phyloP scores from a whole-genome alignment of 129 eudicot species.

The Helianthus tuberosus region DNA sequence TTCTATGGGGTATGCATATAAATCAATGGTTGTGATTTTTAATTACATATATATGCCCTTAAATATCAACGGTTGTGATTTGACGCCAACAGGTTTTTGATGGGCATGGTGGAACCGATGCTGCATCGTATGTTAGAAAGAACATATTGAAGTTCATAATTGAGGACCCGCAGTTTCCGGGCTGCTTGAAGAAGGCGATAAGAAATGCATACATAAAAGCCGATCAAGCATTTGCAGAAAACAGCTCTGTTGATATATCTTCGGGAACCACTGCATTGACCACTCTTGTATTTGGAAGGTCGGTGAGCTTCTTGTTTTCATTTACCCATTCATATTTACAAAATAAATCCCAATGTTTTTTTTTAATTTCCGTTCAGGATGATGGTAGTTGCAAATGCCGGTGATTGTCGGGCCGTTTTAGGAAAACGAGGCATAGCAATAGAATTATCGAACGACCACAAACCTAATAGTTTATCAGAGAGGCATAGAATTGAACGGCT shows the following conservation, averaged over 20 bases:
- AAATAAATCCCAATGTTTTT: not conserved
- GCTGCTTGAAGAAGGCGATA: slow-evolving; percentile 66
- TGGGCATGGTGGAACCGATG: slow-evolving; percentile 98
- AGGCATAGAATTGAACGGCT: slow-evolving; percentile 70
- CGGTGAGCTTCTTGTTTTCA: slow-evolving; percentile 23
- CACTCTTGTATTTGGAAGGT: slow-evolving; percentile 83
- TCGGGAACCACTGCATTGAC: slow-evolving; percentile 96
- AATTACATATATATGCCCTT: not conserved
- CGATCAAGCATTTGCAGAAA: slow-evolving; percentile 82
- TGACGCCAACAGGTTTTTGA: slow-evolving; percentile 73
- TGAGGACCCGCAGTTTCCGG: slow-evolving; percentile 74
- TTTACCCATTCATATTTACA: not conserved
- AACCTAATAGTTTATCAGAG: slow-evolving; percentile 69
- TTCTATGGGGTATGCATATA: slow-evolving; percentile 69
- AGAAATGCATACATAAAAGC: slow-evolving; percentile 78
- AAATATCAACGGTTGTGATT: not conserved
- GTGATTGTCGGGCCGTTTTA: slow-evolving; percentile 88
- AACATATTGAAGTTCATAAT: slow-evolving; percentile 73
- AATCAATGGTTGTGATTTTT: not conserved
- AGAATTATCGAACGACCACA: slow-evolving; percentile 89
- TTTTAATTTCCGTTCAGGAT: slow-evolving; percentile 33
- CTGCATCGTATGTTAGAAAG: slow-evolving; percentile 66
- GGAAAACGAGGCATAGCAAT: slow-evolving; percentile 85
- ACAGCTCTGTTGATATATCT: slow-evolving; percentile 62
- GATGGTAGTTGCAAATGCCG: slow-evolving; percentile 80